A percentile compares a stretch with the other conserved stretches of the same genome.
These are phyloP conservation scores for Colletotrichum orchidophilum DNA, from an alignment of 2,329 filamentous ascomycete genomes.

Conservation along the genomic window DNA sequence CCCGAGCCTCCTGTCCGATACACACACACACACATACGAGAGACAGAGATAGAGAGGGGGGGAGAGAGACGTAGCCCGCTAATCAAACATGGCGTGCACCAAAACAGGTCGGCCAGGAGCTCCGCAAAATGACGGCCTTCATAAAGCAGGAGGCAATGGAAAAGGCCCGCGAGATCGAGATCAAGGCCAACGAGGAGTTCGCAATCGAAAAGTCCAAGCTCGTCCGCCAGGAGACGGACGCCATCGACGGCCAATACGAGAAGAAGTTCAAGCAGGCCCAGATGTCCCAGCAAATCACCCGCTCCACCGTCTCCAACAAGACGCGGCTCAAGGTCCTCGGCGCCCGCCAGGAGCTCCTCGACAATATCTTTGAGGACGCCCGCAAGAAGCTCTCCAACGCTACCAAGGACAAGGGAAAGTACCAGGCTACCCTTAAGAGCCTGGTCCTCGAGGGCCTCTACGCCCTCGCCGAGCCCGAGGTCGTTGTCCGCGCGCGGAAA, in stretches of 20 bases:
- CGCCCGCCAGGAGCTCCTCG: conserved; percentile 89
- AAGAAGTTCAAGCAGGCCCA: conserved; percentile 99
- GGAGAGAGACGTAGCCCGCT: not conserved
- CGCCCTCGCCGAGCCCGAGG: conserved; percentile 82
- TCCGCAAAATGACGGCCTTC: conserved; percentile 99
- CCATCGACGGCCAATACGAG: conserved; percentile 93
- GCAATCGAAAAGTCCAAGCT: conserved; percentile 99
- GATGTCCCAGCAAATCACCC: conserved; percentile 99
- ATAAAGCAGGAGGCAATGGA: conserved; percentile 98
- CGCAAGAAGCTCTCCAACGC: conserved; percentile 74
- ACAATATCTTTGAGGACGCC: conserved; percentile 86
- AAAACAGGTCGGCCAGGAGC: conserved; percentile 89
- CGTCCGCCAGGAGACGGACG: conserved; percentile 90
- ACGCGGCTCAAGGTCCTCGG: conserved; percentile 88
- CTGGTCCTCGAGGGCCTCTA: conserved; percentile 91
- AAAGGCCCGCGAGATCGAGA: conserved; percentile 95
- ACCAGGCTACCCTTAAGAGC: conserved; percentile 79
- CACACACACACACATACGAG: not conserved
- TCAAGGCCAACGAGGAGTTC: conserved; percentile 99
- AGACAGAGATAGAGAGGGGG: not conserved
- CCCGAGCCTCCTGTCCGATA: not conserved
- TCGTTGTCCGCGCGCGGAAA: conserved; percentile 80
- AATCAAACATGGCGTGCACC: not conserved
- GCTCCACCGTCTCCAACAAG: conserved; percentile 96
- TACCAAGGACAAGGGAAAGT: conserved; percentile 76